phyloP scores from a whole-genome alignment of 116 monocot species.

The Dioscorea cayenensis region DNA sequence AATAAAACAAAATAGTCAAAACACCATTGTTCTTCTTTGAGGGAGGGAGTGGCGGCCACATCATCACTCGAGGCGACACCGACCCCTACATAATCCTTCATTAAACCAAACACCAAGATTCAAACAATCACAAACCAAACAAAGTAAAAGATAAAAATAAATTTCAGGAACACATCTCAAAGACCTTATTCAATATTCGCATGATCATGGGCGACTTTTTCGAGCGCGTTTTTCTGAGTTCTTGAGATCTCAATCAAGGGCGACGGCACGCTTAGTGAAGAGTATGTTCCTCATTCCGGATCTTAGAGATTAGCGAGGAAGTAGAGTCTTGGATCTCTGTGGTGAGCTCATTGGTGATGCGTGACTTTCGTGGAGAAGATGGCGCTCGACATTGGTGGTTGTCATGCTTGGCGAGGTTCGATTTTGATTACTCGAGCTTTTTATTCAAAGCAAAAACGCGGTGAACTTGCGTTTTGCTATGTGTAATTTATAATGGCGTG shows the following conservation, averaged over 20 bases:
- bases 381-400: not conserved
- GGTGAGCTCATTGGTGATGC: slow-evolving; percentile 48
- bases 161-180: not conserved
- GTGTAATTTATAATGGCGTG: too few species aligned
- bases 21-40: slow-evolving; percentile 71
- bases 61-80: slow-evolving; percentile 60
- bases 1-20: not conserved
- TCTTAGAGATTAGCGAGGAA: slow-evolving; percentile 41
- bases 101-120: slow-evolving; percentile 30
- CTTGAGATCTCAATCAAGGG: slow-evolving; percentile 66
- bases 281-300: slow-evolving; percentile 69
- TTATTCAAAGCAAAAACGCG: too few species aligned
- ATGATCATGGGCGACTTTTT: slow-evolving; percentile 15
- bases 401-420: not conserved
- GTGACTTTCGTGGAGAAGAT: slow-evolving; percentile 33
- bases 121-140: not conserved
- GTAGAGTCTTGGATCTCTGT: slow-evolving; percentile 77
- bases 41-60: slow-evolving; percentile 65
- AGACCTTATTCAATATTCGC: slow-evolving; percentile 50
- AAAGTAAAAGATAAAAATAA: not conserved
- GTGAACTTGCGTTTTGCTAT: too few species aligned
- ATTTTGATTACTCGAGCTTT: too few species aligned
- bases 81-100: slow-evolving; percentile 61
- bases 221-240: slow-evolving; percentile 23
- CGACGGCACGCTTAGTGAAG: slow-evolving; percentile 61